phyloP scores from a whole-genome alignment of 257 asterid species.

The Parsonsia alboflavescens region DNA sequence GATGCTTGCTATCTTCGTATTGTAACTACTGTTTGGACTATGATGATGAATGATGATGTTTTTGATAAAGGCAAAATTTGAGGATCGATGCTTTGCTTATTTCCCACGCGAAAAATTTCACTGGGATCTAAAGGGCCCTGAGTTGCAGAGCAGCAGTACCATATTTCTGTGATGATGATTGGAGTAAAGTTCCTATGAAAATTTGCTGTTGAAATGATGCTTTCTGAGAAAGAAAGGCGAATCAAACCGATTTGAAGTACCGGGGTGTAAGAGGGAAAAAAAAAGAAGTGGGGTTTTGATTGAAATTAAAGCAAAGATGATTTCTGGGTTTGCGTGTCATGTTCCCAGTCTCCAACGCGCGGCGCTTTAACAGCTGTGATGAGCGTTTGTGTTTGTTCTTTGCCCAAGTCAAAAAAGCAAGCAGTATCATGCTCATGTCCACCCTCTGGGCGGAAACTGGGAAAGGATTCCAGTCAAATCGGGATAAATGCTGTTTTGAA shows the following conservation, averaged over 20 bases:
- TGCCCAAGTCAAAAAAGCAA: too few relatives aligned
- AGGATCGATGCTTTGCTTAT: constrained; percentile 37
- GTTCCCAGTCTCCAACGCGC: not conserved
- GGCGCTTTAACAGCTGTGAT: not conserved
- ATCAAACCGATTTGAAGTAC: not conserved
- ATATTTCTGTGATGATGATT: not conserved
- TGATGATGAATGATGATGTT: constrained; percentile 16
- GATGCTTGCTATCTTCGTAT: not conserved
- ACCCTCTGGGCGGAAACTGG: too few relatives aligned
- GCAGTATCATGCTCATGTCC: not conserved
- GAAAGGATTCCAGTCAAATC: not conserved
- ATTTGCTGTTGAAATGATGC: not conserved
- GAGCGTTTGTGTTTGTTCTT: too few relatives aligned
- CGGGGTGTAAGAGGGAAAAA: not conserved
- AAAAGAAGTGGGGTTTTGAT: too few relatives aligned
- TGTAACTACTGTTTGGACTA: not conserved
- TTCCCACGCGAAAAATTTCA: constrained; percentile 28
- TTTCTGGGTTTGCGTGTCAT: too few relatives aligned
- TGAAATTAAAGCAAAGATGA: too few relatives aligned
- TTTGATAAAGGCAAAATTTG: not conserved
- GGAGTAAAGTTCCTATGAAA: not conserved
- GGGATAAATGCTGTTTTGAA: too few relatives aligned
- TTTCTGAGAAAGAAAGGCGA: not conserved
- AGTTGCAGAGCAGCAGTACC: not conserved
- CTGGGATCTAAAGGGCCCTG: not conserved